Base-by-base conservation (phyloP, 2,329 filamentous ascomycete genomes). In the Diaporthe aspalathi region DNA sequence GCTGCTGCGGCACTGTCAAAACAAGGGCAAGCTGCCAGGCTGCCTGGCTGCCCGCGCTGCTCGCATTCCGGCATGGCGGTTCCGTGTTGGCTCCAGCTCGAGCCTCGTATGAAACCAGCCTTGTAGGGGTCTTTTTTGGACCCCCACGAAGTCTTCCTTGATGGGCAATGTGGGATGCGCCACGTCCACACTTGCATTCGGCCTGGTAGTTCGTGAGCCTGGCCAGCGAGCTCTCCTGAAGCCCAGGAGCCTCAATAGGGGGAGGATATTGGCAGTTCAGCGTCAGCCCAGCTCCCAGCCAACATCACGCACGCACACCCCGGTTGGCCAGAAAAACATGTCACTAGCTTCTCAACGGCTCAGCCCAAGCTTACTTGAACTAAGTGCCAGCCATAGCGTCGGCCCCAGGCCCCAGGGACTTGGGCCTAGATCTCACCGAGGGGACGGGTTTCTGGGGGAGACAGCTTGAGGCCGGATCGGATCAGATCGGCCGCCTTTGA, bases 21-120 rank as follows among this genome's bases (percentile, higher is more conserved):
- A 47, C 43, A 16, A 35, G 40, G 27, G 11, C 17, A 27, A 35
- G 7, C 27, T 35, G 22, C 57, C 57, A 12, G 24, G n/a, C n/a
- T n/a, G n/a, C 32, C 32, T 35, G 32, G 32, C 32, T 24, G 24
- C 40, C 24, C n/a, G n/a, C n/a, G n/a, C n/a, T n/a, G n/a, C 27
- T 49, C 40, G 40, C 27, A 49, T 35, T n/a, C 60, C 43, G 60
- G 60, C 60, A 49, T 49, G 16, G 60, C 60, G 60, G 60, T 24
- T 63, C 60, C 27, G 43, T 49, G 35, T 38, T 38, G 43, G 45
- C 45, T 65, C 60, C 60, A 50, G 60, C 60, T 65, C 32, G 20
- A 49, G 60, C 29, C 60, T 50, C 24, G 32, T 17, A 50, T 65
- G 60, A 65, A 50, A 65, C 45, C 60, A 65, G 60, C 60, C 54